Base-by-base conservation (phyloP, 345 rosid species). In the Citrus unshiu region DNA sequence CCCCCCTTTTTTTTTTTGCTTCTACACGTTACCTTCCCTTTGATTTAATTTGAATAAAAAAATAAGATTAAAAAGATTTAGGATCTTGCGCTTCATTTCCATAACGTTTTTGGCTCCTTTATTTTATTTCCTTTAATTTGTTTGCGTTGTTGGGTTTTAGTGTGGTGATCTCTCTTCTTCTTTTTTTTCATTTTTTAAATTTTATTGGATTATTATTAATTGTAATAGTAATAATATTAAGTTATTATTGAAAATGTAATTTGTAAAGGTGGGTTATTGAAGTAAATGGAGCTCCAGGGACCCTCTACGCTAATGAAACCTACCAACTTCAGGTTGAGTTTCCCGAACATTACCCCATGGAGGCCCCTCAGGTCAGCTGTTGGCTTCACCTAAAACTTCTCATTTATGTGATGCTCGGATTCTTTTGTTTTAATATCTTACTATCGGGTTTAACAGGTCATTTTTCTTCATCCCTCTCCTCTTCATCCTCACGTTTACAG, bases 261-360 rank as follows among this genome's bases (percentile, higher is more conserved):
- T 46, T 34, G 4, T 29, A 40, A 51, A 96, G 98, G 85, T 94
- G 99, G 99, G 85, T 93, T 21, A 91, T 96, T 78, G 97, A 96
- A 86, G 97, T 91, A 8, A 88, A 81, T 73, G 99, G 98, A 85
- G 98, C 95, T 69, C 88, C 94, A 2, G 98, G 93, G 51, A 93
- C 99, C 72, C 86, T 97, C 2, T 97, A 97, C 56, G 87, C 93
- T 3, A 91, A 90, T 60, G 99, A 97, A 67, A 92, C 90, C 3
- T 97, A 90, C 84, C 98, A 94, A 83, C 97, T 97, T 83, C 99
- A 97, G 87, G 99, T 93, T 77, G 99, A 97, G 86, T 97, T 97
- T 68, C 98, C 99, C 9, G 99, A 93, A 80, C 95, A 92, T 81
- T 97, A 97, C 80, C 99, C 99, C 14, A 97, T 94, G 98, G 99